phyloP scores from a whole-genome alignment of 1,284 basidiomycete genomes.

The Farysia itapuensis region DNA sequence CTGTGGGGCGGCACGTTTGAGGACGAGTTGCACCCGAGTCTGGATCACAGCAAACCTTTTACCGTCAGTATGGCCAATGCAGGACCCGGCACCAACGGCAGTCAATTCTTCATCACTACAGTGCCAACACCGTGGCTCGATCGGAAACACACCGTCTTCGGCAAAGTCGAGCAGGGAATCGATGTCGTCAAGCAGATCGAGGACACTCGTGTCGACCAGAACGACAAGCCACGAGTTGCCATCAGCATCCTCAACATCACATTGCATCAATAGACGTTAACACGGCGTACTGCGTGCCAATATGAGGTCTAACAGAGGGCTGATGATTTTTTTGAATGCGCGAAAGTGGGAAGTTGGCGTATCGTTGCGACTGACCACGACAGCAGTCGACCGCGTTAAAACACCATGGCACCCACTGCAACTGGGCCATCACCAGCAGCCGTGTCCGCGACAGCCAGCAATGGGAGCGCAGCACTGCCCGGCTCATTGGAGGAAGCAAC shows the following conservation, averaged over 20 bases:
- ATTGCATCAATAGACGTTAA: not conserved
- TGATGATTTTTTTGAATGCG: too few species aligned
- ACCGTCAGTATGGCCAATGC: constrained; percentile 99
- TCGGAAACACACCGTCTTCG: constrained; percentile 67
- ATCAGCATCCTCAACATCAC: constrained; percentile 33
- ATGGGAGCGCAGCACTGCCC: constrained; percentile 2
- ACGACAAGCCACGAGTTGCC: constrained; percentile 59
- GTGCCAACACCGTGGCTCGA: constrained; percentile 89
- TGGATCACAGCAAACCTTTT: constrained; percentile 91
- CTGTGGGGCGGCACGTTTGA: constrained; percentile 90
- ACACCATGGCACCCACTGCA: constrained; percentile 26
- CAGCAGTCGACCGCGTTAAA: too few species aligned
- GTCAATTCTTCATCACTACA: constrained; percentile 98
- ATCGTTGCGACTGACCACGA: not conserved
- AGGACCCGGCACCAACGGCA: constrained; percentile 88
- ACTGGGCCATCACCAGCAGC: constrained; percentile 1
- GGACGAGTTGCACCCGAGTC: constrained; percentile 83
- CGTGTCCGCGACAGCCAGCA: not conserved
- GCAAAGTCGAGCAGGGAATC: constrained; percentile 64
- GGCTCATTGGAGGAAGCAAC: constrained; percentile 51
- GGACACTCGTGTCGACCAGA: constrained; percentile 64
- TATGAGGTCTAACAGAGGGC: too few species aligned
- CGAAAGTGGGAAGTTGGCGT: not conserved
- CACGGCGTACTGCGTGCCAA: too few species aligned
- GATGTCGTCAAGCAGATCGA: constrained; percentile 78